phyloP scores from a whole-genome alignment of 2,329 filamentous ascomycete genomes.

The Pleurostoma richardsiae region DNA sequence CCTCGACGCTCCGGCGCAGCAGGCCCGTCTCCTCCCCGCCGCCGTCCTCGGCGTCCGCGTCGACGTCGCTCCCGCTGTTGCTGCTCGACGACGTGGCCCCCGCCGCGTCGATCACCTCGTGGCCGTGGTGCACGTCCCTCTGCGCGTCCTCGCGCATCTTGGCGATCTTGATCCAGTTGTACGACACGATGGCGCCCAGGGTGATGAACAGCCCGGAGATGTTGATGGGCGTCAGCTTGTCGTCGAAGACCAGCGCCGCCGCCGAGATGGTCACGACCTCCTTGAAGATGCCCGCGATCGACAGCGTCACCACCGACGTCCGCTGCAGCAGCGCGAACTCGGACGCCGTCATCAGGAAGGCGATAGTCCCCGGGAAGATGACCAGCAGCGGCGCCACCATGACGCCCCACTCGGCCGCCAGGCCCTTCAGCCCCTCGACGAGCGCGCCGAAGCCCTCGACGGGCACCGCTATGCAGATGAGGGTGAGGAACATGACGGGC shows the following conservation, averaged over 20 bases:
- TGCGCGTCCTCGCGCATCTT: constrained; percentile 80
- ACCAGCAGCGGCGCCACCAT: constrained; percentile 66
- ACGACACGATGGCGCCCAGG: constrained; percentile 77
- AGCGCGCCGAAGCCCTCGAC: constrained; percentile 76
- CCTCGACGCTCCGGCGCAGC: constrained; percentile 32
- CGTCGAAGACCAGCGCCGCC: constrained; percentile 82
- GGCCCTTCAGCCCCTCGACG: constrained; percentile 55
- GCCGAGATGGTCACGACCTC: constrained; percentile 94
- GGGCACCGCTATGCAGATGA: constrained; percentile 75
- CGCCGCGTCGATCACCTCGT: constrained; percentile 23
- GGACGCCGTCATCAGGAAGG: constrained; percentile 93
- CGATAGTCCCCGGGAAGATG: constrained; percentile 83
- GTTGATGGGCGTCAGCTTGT: constrained; percentile 83
- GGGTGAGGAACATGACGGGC: constrained; percentile 86
- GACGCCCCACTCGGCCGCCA: constrained; percentile 64
- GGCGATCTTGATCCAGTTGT: constrained; percentile 91
- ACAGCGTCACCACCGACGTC: constrained; percentile 91
- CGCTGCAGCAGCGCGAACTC: constrained; percentile 94
- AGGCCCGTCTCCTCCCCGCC: constrained; percentile 42
- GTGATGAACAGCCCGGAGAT: constrained; percentile 83
- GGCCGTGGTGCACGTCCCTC: constrained; percentile 38
- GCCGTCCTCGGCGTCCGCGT: constrained; percentile 31
- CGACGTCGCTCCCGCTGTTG: constrained; percentile 29
- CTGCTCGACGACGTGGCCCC: constrained; percentile 22
- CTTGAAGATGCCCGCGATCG: constrained; percentile 97